phyloP scores from a whole-genome alignment of 768 basidiomycete genomes.

The Collybia sordida region DNA sequence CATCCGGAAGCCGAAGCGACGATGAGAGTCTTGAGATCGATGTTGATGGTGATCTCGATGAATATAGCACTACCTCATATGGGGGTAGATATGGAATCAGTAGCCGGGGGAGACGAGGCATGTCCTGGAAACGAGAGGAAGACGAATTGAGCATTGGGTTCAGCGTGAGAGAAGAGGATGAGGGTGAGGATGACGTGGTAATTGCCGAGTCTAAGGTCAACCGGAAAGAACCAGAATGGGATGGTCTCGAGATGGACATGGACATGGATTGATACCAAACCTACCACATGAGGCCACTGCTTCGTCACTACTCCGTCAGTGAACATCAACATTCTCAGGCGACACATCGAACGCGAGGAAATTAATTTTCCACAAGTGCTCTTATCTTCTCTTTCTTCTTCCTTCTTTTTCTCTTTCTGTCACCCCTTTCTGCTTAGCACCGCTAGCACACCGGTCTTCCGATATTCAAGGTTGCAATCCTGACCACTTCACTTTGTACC shows the following conservation, averaged over 20 bases:
- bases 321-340: not conserved
- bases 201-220: slow-evolving; percentile 12
- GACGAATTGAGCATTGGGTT: slow-evolving; percentile 39
- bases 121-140: slow-evolving; percentile 40
- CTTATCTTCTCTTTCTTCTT: slow-evolving; percentile 5
- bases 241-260: slow-evolving; percentile 75
- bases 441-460: not conserved
- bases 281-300: not conserved
- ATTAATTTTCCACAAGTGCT: slow-evolving; percentile 8
- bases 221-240: slow-evolving; percentile 42
- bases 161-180: slow-evolving; percentile 47
- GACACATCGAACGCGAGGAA: slow-evolving; percentile 3
- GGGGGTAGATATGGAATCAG: slow-evolving; percentile 16
- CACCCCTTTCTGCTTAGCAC: not conserved
- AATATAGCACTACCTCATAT: slow-evolving; percentile 13
- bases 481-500: not conserved
- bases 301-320: not conserved
- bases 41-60: slow-evolving; percentile 14
- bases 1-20: slow-evolving; percentile 30
- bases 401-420: not conserved
- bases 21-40: slow-evolving; percentile 29
- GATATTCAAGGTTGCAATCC: not conserved
- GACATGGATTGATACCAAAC: slow-evolving; percentile 50
- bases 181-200: slow-evolving; percentile 32
- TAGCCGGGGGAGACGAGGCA: slow-evolving; percentile 19